Percentiles rank a stretch among this genome's conserved stretches.
phyloP scores from a whole-genome alignment of 768 basidiomycete species.

The Trametes punicea region DNA sequence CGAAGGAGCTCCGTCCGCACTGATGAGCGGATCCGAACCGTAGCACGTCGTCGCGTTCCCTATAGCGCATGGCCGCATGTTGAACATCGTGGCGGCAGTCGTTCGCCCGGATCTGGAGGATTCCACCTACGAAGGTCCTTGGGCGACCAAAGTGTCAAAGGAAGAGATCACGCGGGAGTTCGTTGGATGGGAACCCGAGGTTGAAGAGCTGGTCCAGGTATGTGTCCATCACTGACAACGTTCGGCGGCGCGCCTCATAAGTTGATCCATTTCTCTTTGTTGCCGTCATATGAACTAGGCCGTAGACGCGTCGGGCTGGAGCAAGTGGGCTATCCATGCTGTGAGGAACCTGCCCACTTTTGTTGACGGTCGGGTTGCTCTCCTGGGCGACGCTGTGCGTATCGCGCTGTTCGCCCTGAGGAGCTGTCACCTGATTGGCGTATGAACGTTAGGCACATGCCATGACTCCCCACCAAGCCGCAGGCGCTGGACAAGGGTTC shows the following conservation, averaged over 20 bases:
- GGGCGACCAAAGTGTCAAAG: neutral
- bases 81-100: constrained; percentile 3
- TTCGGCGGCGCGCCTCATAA: no score
- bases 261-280: no score
- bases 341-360: constrained; percentile 24
- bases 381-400: constrained; percentile 31
- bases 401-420: no score
- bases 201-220: constrained; percentile 3
- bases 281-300: no score
- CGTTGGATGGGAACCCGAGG: constrained; percentile 13
- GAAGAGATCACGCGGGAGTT: neutral
- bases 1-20: neutral
- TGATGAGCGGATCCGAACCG: neutral
- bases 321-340: constrained; percentile 25
- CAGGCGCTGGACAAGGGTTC: constrained; percentile 10
- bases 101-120: neutral
- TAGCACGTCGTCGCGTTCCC: constrained; percentile 16
- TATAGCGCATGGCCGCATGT: constrained; percentile 1
- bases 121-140: constrained; percentile 4
- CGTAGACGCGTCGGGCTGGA: neutral
- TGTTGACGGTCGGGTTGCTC: constrained; percentile 23
- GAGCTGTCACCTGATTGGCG: constrained; percentile 25
- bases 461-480: constrained; percentile 9
- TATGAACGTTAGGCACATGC: constrained; percentile 10
- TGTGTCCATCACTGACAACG: constrained; percentile 1